Evolutionary conservation across 1,139 yeast species (phyloP), one percentile per base, ranked within the genome.

Genomic region (Yamadazyma atlantica): DNA sequence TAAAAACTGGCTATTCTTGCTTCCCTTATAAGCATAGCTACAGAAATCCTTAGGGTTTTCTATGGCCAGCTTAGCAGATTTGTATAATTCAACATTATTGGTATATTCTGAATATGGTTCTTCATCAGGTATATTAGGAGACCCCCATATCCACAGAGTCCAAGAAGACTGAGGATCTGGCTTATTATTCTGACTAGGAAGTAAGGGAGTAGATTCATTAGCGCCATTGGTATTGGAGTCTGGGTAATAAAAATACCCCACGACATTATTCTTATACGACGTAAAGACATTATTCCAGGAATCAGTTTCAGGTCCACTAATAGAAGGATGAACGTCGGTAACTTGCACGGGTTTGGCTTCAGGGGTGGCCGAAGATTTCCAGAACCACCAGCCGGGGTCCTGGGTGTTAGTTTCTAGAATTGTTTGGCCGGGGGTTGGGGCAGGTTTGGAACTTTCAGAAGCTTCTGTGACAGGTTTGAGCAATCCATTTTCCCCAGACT

Each of bases 21-120:
- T 48, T 16, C 56, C 60, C 38, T 56, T 61, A 36, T 61, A 58
- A 13, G 73, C 75, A 45, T 68, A 68, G 42, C 64, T 62, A 15
- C 62, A 49, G 3, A 58, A 46, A 26, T 65, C 72, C 34, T 51
- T 58, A 1, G 68, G 48, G 15, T 47, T 49, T 42, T 70, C 76
- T 22, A 71, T 61, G 1, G 65, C 59, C n/a, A 40, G 30, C 39
- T 61, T 66, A 14, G 75, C 73, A 1, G 58, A 48, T 34, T 57
- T 58, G 42, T 62, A 66, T 11, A 64, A 40, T 37, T 65, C 68
- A 8, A 58, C 48, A 27, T 54, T 48, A 29, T 49, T 51, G 8
- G 51, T 46, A 29, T 39, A 45, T 9, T 50, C 55, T 16, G 53
- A 57, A 28, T 46, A 52, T 10, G 41, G 34, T 6, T 53, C 53